These are phyloP conservation scores for Podospora appendiculata DNA, from an alignment of 495 filamentous ascomycete genomes.

Conservation along the genomic window DNA sequence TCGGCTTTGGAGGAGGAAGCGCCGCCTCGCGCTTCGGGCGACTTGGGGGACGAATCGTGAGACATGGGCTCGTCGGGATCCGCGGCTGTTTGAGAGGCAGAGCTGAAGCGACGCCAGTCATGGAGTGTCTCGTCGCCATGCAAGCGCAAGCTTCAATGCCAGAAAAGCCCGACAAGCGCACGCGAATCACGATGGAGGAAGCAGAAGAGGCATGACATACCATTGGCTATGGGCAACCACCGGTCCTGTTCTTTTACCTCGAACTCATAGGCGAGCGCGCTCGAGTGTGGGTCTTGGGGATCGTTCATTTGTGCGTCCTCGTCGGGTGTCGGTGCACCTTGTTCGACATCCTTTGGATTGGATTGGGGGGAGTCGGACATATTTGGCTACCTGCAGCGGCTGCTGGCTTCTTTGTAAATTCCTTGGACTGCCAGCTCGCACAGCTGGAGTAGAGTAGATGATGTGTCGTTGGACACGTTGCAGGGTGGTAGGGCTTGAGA, in stretches of 20 bases:
- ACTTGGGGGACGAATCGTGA: constrained; percentile 43
- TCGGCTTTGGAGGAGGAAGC: constrained; percentile 31
- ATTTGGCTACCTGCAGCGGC: constrained; percentile 63
- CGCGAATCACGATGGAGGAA: constrained; percentile 45
- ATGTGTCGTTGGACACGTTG: constrained; percentile 51
- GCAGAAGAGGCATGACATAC: constrained; percentile 43
- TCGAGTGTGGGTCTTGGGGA: constrained; percentile 50
- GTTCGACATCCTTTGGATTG: constrained; percentile 90
- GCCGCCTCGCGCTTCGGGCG: constrained; percentile 32
- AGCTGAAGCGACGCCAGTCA: constrained; percentile 36
- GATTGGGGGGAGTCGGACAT: constrained; percentile 96
- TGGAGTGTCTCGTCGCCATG: constrained; percentile 24
- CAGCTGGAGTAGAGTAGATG: constrained; percentile 38
- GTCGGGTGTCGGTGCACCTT: constrained; percentile 87
- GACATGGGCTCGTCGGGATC: constrained; percentile 38
- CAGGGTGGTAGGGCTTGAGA: constrained; percentile 42
- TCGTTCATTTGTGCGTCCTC: constrained; percentile 61
- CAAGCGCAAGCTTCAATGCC: constrained; percentile 15
- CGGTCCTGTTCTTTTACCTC: constrained; percentile 99
- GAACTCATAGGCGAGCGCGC: constrained; percentile 72
- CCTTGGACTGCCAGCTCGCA: constrained; percentile 47
- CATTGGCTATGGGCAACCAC: constrained; percentile 99
- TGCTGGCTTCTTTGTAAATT: constrained; percentile 49
- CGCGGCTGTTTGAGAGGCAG: constrained; percentile 39
- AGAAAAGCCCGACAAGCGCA: constrained; percentile 4